phyloP scores from a whole-genome alignment of 768 basidiomycete species.

The Clitopilus passeckerianus region DNA sequence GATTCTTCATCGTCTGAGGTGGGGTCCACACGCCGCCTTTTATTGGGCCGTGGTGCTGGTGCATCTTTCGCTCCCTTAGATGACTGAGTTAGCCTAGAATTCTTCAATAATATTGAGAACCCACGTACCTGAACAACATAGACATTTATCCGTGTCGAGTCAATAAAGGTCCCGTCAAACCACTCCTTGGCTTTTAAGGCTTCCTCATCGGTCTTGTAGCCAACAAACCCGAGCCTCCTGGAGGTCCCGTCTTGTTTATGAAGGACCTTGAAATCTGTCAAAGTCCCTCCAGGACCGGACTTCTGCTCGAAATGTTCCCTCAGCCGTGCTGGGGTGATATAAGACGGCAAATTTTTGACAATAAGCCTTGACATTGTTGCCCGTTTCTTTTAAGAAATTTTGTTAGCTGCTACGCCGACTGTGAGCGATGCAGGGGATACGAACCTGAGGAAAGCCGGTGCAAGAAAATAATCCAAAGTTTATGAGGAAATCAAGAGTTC shows the following conservation, averaged over 20 bases:
- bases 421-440: conserved; percentile 9
- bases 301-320: conserved; percentile 64
- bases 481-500: conserved; percentile 6
- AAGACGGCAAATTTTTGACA: conserved; percentile 74
- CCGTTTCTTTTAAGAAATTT: not conserved
- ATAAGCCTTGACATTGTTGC: conserved; percentile 73
- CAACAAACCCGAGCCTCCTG: conserved; percentile 88
- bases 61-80: conserved; percentile 64
- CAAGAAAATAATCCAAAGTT: conserved; percentile 14
- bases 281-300: conserved; percentile 54
- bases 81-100: not conserved
- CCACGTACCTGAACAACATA: conserved; percentile 68
- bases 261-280: conserved; percentile 87
- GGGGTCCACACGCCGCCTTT: conserved; percentile 51
- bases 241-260: conserved; percentile 73
- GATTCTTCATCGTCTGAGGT: conserved; percentile 15
- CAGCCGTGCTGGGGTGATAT: conserved; percentile 60
- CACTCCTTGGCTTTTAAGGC: conserved; percentile 73
- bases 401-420: not conserved
- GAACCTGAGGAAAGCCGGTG: conserved; percentile 13
- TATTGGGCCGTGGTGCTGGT: conserved; percentile 63
- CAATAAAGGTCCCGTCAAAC: conserved; percentile 84
- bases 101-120: conserved; percentile 6
- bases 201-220: conserved; percentile 78
- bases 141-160: conserved; percentile 72